Percentiles rank a stretch among this genome's conserved stretches.
Evolutionary conservation across 768 basidiomycete species (phyloP).

Genomic region (Suillus fuscotomentosus): DNA sequence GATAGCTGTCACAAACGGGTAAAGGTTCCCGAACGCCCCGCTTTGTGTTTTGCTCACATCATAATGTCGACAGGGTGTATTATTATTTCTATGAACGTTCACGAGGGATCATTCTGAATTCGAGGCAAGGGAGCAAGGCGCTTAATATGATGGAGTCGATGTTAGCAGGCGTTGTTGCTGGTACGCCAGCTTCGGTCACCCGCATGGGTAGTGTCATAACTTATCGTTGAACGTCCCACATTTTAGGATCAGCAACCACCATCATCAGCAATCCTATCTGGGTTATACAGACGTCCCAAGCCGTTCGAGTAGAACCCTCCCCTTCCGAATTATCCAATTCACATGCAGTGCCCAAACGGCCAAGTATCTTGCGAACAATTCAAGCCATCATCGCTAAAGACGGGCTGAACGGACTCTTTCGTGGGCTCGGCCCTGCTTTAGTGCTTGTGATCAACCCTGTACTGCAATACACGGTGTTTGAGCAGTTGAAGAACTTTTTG

Average conservation of each 20-base stretch:
- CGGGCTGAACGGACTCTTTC: constrained; percentile 81
- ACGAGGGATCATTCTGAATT: constrained; percentile 53
- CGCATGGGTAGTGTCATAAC: neutral
- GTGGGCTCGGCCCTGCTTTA: constrained; percentile 92
- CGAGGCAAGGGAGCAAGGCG: constrained; percentile 59
- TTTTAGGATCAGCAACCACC: constrained; percentile 80
- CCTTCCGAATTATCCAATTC: constrained; percentile 26
- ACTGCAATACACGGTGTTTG: constrained; percentile 90
- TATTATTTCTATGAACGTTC: constrained; percentile 90
- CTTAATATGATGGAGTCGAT: constrained; percentile 89
- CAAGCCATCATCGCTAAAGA: constrained; percentile 67
- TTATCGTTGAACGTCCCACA: neutral
- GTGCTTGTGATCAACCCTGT: constrained; percentile 94
- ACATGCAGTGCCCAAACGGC: constrained; percentile 38
- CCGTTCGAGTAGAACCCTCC: constrained; percentile 49
- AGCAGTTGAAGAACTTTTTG: constrained; percentile 88
- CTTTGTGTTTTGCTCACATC: neutral
- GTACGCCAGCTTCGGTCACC: constrained; percentile 34
- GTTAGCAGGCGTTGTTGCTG: constrained; percentile 83
- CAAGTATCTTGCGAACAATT: constrained; percentile 68
- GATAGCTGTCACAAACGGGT: constrained; percentile 93
- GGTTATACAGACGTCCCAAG: constrained; percentile 93
- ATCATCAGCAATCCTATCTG: constrained; percentile 93
- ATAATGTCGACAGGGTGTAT: constrained; percentile 59
- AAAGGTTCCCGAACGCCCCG: constrained; percentile 14